Evolutionary conservation across 2,329 filamentous ascomycete species (phyloP).

Genomic region (Cladobotryum protrusum): DNA sequence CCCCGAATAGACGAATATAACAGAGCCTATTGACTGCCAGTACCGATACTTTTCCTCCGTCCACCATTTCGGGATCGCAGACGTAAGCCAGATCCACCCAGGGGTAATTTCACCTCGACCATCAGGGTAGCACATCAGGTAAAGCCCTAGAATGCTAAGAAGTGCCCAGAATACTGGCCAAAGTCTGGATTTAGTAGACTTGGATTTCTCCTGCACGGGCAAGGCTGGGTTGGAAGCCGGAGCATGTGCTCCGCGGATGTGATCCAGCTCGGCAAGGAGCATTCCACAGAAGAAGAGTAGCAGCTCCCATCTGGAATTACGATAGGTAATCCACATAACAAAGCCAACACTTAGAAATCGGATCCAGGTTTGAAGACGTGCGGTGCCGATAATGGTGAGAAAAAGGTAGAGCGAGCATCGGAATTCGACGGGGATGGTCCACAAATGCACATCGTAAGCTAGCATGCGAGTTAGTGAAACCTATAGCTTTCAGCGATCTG

Average conservation of each 20-base stretch:
- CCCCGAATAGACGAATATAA: constrained; percentile 46
- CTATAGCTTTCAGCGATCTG: not conserved
- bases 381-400: constrained; percentile 44
- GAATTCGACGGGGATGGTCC: constrained; percentile 59
- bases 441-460: constrained; percentile 52
- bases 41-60: constrained; percentile 45
- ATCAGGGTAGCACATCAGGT: constrained; percentile 40
- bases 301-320: constrained; percentile 48
- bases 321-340: constrained; percentile 40
- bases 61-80: constrained; percentile 45
- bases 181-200: constrained; percentile 3
- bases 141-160: constrained; percentile 45
- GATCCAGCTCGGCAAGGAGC: constrained; percentile 48
- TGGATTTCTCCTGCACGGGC: constrained; percentile 18
- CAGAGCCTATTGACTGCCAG: constrained; percentile 49
- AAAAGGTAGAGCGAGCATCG: constrained; percentile 53
- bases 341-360: constrained; percentile 37
- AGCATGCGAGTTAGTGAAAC: not conserved
- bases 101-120: constrained; percentile 40
- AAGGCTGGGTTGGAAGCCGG: constrained; percentile 19
- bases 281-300: constrained; percentile 50
- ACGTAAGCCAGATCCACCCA: constrained; percentile 45
- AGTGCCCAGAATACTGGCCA: constrained; percentile 30
- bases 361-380: constrained; percentile 36
- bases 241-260: constrained; percentile 42